Evolutionary conservation across 2,329 filamentous ascomycete species (phyloP), one percentile per base, ranked within the genome.

Genomic region (Colletotrichum paranaense): DNA sequence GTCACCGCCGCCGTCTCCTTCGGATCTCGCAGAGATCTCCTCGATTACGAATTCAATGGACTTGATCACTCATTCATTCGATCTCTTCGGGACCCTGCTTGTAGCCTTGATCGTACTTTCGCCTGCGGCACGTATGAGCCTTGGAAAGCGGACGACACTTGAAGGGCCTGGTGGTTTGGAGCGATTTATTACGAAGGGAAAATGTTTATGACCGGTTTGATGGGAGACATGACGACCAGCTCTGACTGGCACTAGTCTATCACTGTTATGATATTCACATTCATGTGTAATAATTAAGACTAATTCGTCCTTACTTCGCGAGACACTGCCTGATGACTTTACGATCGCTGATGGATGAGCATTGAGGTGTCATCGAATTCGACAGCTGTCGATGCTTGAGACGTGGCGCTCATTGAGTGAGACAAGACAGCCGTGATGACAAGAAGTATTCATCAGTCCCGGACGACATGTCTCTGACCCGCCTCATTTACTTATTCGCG

Each of bases 271-370:
- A 67, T 67, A 63, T 67, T 74, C 62, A 42, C 35, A 38, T 67
- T 67, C 67, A 58, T 35, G 53, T 72, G 68, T 72, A 74, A 74
- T 72, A 63, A 72, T 72, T 72, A 59, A 72, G 57, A 62, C 14
- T 72, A 67, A 72, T 72, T 63, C 32, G 28, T 53, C 28, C 22
- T 28, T 22, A 8, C 22, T 66, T n/a, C 11, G 42, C 42, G 8
- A 49, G 9, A n/a, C 8, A 49, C 42, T 49, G 4, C 19, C 42
- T 49, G 19, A 49, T 22, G 42, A n/a, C 16, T 22, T 4, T 0
- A 8, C 2, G 19, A 11, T n/a, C 2, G 8, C 42, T 49, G 8
- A 49, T 42, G 38, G 38, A 42, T 16, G 6, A 9, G 42, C 6
- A n/a, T n/a, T 46, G 42, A 19, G 3, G 4, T 49, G 42, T 22